Evolutionary conservation across 306 rosid species (phyloP), one percentile per base, ranked within the genome.

Genomic region (Trifolium dubium): DNA sequence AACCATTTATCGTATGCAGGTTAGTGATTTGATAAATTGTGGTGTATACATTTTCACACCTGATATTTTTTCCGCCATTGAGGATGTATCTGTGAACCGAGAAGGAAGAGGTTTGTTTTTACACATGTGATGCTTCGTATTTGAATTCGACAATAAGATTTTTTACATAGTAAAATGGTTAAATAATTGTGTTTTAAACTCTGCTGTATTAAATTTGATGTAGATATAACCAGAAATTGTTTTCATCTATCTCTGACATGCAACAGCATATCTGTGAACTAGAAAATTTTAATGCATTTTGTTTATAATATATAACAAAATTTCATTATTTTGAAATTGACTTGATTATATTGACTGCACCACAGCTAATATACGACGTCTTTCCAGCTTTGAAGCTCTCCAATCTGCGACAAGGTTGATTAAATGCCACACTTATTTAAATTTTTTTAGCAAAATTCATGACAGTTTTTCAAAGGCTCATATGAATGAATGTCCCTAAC

Each of bases 361-460:
- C 86, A 89, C 97, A 93, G 98, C 91, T 44, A 93, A 86, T 89
- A 77, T 91, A 53, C 89, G 80, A 4, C 91, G 83, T 39, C 61
- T 88, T 41, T 91, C 97, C 85, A 91, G 90, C 86, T 89, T 89
- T 89, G 98, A 93, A 84, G 85, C 94, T 47, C 88, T 91, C 66
- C 97, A 91, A 65, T 91, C 90, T 70, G 85, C 89, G 4, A 86
- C 91, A 60, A 93, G 98, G 98, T 89, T 79, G 64, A 71, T 66
- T 75, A 50, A 77, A 74, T 35, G 32, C 72, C 49, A 9, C 49
- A 18, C 11, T 18, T n/a, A n/a, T n/a, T 79, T 31, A 5, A 28
- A 4, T 34, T 41, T 34, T 28, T 60, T 7, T 29, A 60, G 39
- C 5, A 11, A 29, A 39, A 47, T 18, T 67, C 35, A 10, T 12